Conservation (phyloP, 768 basidiomycete species). For the Auriscalpium microsporum region DNA sequence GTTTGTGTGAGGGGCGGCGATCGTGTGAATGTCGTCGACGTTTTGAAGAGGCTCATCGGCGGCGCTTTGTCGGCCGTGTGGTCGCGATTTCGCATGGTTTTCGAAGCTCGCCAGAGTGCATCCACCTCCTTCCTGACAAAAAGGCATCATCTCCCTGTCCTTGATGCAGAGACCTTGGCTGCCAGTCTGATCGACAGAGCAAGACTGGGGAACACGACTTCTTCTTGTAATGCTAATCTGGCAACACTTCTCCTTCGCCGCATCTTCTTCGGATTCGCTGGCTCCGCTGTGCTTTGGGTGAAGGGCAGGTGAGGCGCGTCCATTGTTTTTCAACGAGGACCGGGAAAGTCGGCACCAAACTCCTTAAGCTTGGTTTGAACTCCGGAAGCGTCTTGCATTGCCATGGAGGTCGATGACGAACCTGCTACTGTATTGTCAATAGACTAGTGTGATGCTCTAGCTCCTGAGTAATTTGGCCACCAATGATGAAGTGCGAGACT, state of each 20-base stretch:
- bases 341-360: slow-evolving; percentile 76
- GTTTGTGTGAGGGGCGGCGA: slow-evolving; percentile 41
- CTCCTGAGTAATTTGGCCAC: slow-evolving; percentile 91
- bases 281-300: slow-evolving; percentile 87
- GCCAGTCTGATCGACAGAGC: slow-evolving; percentile 73
- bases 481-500: slow-evolving; percentile 85
- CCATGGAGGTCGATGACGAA: slow-evolving; percentile 90
- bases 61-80: slow-evolving; percentile 28
- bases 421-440: slow-evolving; percentile 90
- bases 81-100: slow-evolving; percentile 47
- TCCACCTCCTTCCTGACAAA: slow-evolving; percentile 83
- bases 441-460: slow-evolving; percentile 75
- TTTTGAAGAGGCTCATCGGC: slow-evolving; percentile 37
- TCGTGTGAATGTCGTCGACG: slow-evolving; percentile 45
- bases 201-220: slow-evolving; percentile 90
- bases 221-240: slow-evolving; percentile 66
- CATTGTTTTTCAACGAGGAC: slow-evolving; percentile 81
- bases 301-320: slow-evolving; percentile 86
- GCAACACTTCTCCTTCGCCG: slow-evolving; percentile 23
- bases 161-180: slow-evolving; percentile 34
- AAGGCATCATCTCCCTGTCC: slow-evolving; percentile 53
- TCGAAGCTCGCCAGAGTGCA: slow-evolving; percentile 73
- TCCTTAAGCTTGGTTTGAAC: slow-evolving; percentile 78
- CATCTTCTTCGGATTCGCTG: slow-evolving; percentile 27
- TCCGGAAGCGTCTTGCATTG: slow-evolving; percentile 65